These are phyloP conservation scores for Backusella sp. DNA, from an alignment of 192 early-diverging fungal species.

Conservation along the genomic window DNA sequence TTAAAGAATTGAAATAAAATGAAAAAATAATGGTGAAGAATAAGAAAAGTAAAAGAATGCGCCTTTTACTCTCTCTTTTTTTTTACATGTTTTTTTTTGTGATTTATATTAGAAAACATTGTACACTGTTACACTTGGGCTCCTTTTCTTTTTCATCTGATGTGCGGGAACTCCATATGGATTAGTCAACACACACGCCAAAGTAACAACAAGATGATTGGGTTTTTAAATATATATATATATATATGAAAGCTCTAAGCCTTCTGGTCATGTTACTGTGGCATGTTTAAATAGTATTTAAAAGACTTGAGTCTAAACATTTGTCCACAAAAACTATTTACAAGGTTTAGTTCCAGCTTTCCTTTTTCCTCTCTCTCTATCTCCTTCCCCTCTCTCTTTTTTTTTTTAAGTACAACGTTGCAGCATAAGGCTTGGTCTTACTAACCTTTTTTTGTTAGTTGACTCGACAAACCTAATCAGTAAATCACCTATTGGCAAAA, in stretches of 20 bases:
- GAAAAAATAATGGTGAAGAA: neutral
- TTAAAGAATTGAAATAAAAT: neutral
- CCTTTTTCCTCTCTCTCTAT: neutral
- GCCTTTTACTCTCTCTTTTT: neutral
- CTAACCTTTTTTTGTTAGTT: neutral
- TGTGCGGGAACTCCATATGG: neutral
- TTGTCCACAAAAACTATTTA: neutral
- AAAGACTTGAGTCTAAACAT: neutral
- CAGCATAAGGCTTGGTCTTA: neutral
- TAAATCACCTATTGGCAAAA: neutral
- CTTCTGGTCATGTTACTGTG: neutral
- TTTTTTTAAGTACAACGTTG: slow-evolving; percentile 1
- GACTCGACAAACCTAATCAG: neutral
- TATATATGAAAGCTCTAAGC: neutral
- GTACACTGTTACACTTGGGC: neutral
- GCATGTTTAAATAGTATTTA: neutral
- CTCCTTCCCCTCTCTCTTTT: neutral
- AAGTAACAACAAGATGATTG: neutral
- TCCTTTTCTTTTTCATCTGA: neutral
- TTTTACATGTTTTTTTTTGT: neutral
- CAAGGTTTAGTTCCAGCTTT: neutral
- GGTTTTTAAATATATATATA: neutral
- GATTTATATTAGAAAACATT: neutral
- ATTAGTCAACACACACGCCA: neutral
- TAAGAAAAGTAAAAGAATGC: neutral